A percentile compares a stretch with the other conserved stretches of the same genome.
Evolutionary conservation across 805 yeast genomes (phyloP).

Genomic region (Lachancea lanzarotensis): DNA sequence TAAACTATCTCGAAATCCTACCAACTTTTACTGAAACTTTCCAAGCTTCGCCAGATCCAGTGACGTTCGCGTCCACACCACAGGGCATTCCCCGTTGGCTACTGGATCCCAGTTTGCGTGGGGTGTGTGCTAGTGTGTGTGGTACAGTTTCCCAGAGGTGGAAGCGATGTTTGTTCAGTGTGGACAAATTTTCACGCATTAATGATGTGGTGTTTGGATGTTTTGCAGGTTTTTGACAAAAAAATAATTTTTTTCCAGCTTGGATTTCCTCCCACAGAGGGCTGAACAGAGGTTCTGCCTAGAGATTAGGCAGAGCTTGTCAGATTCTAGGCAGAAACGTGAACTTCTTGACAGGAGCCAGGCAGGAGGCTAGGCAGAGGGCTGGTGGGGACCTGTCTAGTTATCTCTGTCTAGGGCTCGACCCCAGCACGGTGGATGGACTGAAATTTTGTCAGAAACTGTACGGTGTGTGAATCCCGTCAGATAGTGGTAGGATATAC

Average conservation of each 20-base stretch:
- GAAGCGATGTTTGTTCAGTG: background rate
- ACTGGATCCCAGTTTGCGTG: no score
- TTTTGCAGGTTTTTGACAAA: background rate
- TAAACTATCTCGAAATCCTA: no score
- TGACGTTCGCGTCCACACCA: background rate
- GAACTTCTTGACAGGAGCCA: background rate
- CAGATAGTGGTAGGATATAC: background rate
- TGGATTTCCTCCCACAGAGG: background rate
- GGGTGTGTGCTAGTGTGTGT: no score
- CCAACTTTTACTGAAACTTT: background rate
- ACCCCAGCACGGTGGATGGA: background rate
- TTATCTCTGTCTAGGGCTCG: background rate
- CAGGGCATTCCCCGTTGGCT: no score
- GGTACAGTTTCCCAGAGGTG: no score
- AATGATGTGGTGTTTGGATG: conserved; percentile 3
- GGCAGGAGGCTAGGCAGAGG: background rate
- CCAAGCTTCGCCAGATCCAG: background rate
- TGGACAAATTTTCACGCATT: background rate
- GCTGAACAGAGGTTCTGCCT: background rate
- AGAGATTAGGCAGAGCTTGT: background rate
- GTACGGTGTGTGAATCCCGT: background rate
- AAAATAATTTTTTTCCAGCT: background rate
- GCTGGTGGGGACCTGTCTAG: background rate
- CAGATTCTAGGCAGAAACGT: background rate
- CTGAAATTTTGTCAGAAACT: background rate